Base-by-base conservation (phyloP, 768 basidiomycete genomes). In the Sarcomyxa edulis region DNA sequence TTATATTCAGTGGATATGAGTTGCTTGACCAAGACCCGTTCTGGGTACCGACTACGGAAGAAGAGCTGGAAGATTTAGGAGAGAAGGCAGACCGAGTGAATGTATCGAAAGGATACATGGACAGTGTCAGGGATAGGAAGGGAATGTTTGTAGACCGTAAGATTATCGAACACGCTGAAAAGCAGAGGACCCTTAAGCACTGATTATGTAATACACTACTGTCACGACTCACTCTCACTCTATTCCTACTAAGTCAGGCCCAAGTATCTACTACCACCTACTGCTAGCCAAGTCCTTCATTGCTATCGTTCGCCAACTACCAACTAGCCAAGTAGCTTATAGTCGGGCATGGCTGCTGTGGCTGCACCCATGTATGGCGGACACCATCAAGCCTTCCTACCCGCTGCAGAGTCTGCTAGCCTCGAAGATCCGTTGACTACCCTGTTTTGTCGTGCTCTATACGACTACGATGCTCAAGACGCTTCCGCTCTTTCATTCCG, bases 1-100 rank as follows among this genome's bases (percentile, higher is more conserved):
- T 99, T 15, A 89, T 99, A 46, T 99, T 99, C 65, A 87, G 82
- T 60, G 96, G 95, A 82, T 99, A 93, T 59, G 94, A 98, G 58
- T 72, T 95, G 51, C 72, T 97, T 16, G 90, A 95, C 58, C 78
- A 83, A 49, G 91, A 97, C 66, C 94, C 94, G 5, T 97, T 93
- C 66, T 97, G 94, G 94, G 92, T 96, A 3, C 94, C 94, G 0
- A 93, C 91, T 12, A 97, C 95, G 0, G 89, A 93, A 51, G 94
- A 96, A 54, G 95, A 98, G 48, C 66, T 98, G 27, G 95, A 98
- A 56, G 95, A 98, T 57, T 68, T 99, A 7, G 96, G 96, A 32
- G 92, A 95, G 58, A 97, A 98, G 59, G 83, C 95, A 1, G 96
- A 98, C 55, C 69, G 89, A 36, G 74, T 78, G 8, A 99, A 99